Conservation (phyloP, 2,329 filamentous ascomycete genomes). For the Amesomyces nigricolor region DNA sequence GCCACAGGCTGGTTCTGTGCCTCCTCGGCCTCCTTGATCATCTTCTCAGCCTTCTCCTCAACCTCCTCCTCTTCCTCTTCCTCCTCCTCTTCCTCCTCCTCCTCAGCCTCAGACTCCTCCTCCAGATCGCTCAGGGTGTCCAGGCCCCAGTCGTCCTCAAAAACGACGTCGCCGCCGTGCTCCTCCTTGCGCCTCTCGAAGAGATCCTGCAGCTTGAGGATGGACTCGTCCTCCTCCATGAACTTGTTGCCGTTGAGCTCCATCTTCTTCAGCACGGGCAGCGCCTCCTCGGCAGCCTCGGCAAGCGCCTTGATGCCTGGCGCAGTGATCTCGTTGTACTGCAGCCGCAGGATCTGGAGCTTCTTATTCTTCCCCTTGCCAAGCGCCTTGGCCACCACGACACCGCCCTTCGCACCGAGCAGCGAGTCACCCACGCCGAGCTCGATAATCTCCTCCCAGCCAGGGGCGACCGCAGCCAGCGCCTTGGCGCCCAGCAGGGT, state of each 20-base stretch:
- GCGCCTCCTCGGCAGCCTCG: slow-evolving; percentile 57
- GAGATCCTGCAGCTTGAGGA: slow-evolving; percentile 63
- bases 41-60: slow-evolving; percentile 63
- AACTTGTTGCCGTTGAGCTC: slow-evolving; percentile 98
- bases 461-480: slow-evolving; percentile 65
- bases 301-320: slow-evolving; percentile 67
- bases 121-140: slow-evolving; percentile 85
- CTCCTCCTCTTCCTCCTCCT: slow-evolving; percentile 64
- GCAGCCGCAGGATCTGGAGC: slow-evolving; percentile 74
- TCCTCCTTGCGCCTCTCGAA: slow-evolving; percentile 75
- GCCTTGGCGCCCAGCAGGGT: slow-evolving; percentile 74
- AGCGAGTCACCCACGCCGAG: slow-evolving; percentile 86
- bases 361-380: slow-evolving; percentile 69
- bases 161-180: slow-evolving; percentile 56
- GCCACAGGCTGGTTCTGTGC: slow-evolving; percentile 70
- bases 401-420: slow-evolving; percentile 69
- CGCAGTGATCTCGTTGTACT: slow-evolving; percentile 90
- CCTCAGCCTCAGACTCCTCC: slow-evolving; percentile 64
- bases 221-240: slow-evolving; percentile 70
- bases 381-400: slow-evolving; percentile 68
- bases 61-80: slow-evolving; percentile 52
- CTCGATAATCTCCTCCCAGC: slow-evolving; percentile 73
- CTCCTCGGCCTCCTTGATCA: slow-evolving; percentile 62
- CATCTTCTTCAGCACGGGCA: slow-evolving; percentile 75
- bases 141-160: slow-evolving; percentile 78